Conservation (phyloP, 768 basidiomycete genomes). For the Hericium coralloides region DNA sequence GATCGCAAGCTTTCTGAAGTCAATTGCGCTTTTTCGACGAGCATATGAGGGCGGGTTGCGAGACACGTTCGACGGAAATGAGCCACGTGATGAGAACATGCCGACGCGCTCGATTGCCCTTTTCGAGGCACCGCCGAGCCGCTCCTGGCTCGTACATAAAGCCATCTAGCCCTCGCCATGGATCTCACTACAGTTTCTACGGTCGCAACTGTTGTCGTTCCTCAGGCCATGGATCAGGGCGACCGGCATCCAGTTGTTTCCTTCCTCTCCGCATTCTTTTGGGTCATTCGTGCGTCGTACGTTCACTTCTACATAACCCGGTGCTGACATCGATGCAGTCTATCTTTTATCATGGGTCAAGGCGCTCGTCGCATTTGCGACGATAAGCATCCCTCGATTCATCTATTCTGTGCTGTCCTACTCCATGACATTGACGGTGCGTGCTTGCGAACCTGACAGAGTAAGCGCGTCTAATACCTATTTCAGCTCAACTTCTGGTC, state of each 20-base stretch:
- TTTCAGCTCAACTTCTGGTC: conserved; percentile 84
- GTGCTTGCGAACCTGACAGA: conserved; percentile 15
- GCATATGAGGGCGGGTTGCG: background rate
- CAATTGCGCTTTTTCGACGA: no score
- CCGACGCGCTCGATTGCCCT: background rate
- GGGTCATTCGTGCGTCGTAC: conserved; percentile 62
- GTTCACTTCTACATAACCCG: background rate
- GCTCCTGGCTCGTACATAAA: no score
- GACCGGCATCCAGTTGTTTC: conserved; percentile 67
- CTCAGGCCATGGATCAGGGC: conserved; percentile 7
- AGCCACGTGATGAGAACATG: background rate
- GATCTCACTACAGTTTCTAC: no score
- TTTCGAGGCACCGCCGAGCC: no score
- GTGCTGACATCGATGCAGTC: conserved; percentile 34
- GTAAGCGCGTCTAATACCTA: conserved; percentile 1
- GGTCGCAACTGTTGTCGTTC: background rate
- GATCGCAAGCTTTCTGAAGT: no score
- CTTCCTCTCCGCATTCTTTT: conserved; percentile 73
- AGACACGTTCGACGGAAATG: background rate
- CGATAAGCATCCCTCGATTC: conserved; percentile 73
- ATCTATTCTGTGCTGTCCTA: conserved; percentile 77
- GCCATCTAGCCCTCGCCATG: no score
- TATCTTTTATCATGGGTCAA: conserved; percentile 78
- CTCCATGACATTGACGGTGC: conserved; percentile 81
- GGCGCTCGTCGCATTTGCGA: conserved; percentile 65